Conservation (phyloP, 2,329 filamentous ascomycete species). For the Emergomyces africanus region DNA sequence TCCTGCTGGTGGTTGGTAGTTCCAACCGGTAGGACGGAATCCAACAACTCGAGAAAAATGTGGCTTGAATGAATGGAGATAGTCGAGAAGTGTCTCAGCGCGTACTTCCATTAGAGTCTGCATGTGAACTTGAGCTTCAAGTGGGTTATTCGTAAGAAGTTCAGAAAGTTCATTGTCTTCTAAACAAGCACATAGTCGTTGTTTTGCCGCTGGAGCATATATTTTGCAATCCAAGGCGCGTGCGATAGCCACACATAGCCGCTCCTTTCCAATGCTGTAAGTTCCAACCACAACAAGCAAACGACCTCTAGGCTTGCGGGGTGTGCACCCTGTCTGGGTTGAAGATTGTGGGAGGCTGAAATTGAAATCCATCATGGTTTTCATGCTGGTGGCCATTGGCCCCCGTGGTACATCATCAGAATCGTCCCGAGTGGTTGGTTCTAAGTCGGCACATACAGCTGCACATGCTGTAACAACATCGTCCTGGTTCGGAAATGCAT, state of each 20-base stretch:
- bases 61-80: slow-evolving; percentile 65
- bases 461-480: slow-evolving; percentile 81
- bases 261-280: slow-evolving; percentile 96
- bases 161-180: slow-evolving; percentile 70
- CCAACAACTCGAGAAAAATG: slow-evolving; percentile 80
- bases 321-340: slow-evolving; percentile 25
- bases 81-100: slow-evolving; percentile 78
- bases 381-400: slow-evolving; percentile 42
- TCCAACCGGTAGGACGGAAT: slow-evolving; percentile 90
- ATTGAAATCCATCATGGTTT: slow-evolving; percentile 52
- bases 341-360: slow-evolving; percentile 30
- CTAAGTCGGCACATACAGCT: slow-evolving; percentile 70
- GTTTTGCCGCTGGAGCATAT: slow-evolving; percentile 71
- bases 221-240: slow-evolving; percentile 78
- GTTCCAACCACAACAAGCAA: slow-evolving; percentile 89
- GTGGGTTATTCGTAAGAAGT: slow-evolving; percentile 65
- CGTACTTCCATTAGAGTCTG: slow-evolving; percentile 90
- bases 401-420: slow-evolving; percentile 37
- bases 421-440: slow-evolving; percentile 49
- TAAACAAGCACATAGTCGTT: slow-evolving; percentile 69
- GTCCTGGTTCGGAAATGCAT: slow-evolving; percentile 80
- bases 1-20: slow-evolving; percentile 60
- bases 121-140: slow-evolving; percentile 92
- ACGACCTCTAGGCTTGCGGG: slow-evolving; percentile 38
- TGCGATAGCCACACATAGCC: slow-evolving; percentile 86